These are phyloP conservation scores for Bertia moriformis DNA, from an alignment of 2,329 filamentous ascomycete species.

Conservation along the genomic window DNA sequence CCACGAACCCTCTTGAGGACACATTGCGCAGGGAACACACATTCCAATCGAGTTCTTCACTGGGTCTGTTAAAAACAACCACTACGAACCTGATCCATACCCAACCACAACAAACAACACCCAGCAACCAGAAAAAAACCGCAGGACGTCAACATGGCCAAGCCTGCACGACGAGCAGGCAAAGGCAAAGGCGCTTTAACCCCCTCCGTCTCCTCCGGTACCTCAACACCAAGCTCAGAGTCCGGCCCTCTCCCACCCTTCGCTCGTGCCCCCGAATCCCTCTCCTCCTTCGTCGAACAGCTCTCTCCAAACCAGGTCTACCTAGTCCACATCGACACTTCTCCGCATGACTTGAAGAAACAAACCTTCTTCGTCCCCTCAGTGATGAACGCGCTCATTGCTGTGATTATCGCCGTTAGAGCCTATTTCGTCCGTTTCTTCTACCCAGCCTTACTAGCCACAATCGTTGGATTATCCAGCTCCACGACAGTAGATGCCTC, in stretches of 20 bases:
- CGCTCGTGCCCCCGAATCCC: background rate
- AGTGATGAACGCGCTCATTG: background rate
- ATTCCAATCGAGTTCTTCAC: too few relatives aligned
- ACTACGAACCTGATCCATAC: too few relatives aligned
- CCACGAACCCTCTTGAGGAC: too few relatives aligned
- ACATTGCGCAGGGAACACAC: too few relatives aligned
- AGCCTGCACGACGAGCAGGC: background rate
- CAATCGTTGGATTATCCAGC: background rate
- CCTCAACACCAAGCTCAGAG: background rate
- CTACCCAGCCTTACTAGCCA: background rate
- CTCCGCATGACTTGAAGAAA: background rate
- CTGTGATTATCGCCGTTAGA: background rate
- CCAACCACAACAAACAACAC: too few relatives aligned
- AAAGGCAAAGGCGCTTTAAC: background rate
- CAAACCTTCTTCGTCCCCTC: background rate
- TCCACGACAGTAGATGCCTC: background rate
- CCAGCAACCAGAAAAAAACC: too few relatives aligned
- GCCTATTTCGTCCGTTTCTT: background rate
- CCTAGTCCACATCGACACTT: slow-evolving; percentile 1
- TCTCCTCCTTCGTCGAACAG: background rate
- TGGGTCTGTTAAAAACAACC: too few relatives aligned
- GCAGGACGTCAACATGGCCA: background rate
- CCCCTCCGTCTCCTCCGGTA: background rate
- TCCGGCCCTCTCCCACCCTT: background rate
- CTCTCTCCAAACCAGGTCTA: background rate